Conservation (phyloP, 176 grass and related monocot genomes). For the Triticum aestivum region DNA sequence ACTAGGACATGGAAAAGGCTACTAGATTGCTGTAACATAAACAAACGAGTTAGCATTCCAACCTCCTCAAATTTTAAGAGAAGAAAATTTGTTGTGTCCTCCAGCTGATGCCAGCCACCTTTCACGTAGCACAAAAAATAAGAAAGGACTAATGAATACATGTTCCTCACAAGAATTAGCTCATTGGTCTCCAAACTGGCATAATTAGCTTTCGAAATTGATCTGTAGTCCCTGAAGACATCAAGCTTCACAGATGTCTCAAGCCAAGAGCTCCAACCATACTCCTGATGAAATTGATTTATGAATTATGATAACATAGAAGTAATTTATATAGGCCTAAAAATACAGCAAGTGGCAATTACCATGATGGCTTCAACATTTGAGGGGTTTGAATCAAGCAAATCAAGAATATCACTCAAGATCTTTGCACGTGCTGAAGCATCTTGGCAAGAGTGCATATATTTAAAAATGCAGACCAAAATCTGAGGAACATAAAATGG, state of each 20-base stretch:
- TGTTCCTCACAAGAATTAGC: slow-evolving; percentile 72
- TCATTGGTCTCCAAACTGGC: slow-evolving; percentile 51
- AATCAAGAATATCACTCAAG: slow-evolving; percentile 75
- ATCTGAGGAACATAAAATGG: slow-evolving; percentile 93
- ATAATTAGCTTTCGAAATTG: slow-evolving; percentile 32
- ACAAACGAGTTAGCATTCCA: slow-evolving; percentile 4
- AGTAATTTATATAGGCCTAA: slow-evolving; percentile 30
- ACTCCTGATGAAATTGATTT: slow-evolving; percentile 55
- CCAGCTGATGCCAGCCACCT: slow-evolving; percentile 95
- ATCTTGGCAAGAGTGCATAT: slow-evolving; percentile 86
- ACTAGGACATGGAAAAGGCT: not conserved
- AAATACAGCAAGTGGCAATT: slow-evolving; percentile 34
- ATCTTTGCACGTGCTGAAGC: slow-evolving; percentile 73
- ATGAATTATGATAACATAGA: slow-evolving; percentile 36
- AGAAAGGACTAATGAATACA: slow-evolving; percentile 78
- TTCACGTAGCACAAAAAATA: slow-evolving; percentile 85
- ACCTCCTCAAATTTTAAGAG: slow-evolving; percentile 74
- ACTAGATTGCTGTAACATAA: slow-evolving; percentile 4
- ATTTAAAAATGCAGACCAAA: slow-evolving; percentile 89
- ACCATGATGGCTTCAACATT: slow-evolving; percentile 95
- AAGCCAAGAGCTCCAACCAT: slow-evolving; percentile 84
- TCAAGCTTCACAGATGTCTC: slow-evolving; percentile 69
- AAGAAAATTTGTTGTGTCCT: slow-evolving; percentile 86
- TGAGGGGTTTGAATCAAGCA: slow-evolving; percentile 84
- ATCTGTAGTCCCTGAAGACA: slow-evolving; percentile 62